Base-by-base conservation (phyloP, 2,329 filamentous ascomycete species). In the Diaporthe ampelina region DNA sequence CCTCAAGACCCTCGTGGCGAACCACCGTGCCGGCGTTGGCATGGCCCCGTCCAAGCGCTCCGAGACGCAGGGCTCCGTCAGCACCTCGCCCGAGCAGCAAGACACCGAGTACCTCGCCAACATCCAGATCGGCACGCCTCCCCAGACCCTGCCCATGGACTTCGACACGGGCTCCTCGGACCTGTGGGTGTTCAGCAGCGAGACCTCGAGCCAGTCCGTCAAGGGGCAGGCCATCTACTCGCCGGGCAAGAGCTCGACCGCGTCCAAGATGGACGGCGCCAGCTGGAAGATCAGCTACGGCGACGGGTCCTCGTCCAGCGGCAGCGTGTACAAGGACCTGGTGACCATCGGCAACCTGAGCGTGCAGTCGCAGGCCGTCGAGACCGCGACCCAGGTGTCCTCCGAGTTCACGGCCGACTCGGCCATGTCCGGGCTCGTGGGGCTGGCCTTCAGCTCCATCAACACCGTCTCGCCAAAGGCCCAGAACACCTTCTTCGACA, bases 121-220 rank as follows among this genome's bases (percentile, higher is more conserved):
- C 37, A 74, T 74, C 59, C 70, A 73, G 37, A 54, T 75, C 45
- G 74, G 74, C 59, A 74, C 74, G 8, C 74, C 74, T 24, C 80
- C 84, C 10, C 83, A 86, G 76, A 84, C 82, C 0, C 78, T 87
- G 63, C 82, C 84, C 48, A 78, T 87, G 65, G 82, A 86, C 76
- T 85, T 87, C 61, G 85, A 87, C 73, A 87, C 86, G 1, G 86
- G 85, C 0, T 87, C 85, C 3, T 84, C 85, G 15, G 85, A 88
- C 72, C 76, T 82, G 70, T 81, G 79, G 81, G 80, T 81, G 54
- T 79, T 79, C 71, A 77, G 76, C 75, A 56, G 76, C 57, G 76
- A 77, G 35, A 79, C 79, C 5, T 73, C 76, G 17, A 59, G 72
- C 24, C 72, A 73, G 50, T 61, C 76, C 35, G 59, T 76, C 48